Conservation (phyloP, 257 asterid genomes). For the Solanum paucissectum region DNA sequence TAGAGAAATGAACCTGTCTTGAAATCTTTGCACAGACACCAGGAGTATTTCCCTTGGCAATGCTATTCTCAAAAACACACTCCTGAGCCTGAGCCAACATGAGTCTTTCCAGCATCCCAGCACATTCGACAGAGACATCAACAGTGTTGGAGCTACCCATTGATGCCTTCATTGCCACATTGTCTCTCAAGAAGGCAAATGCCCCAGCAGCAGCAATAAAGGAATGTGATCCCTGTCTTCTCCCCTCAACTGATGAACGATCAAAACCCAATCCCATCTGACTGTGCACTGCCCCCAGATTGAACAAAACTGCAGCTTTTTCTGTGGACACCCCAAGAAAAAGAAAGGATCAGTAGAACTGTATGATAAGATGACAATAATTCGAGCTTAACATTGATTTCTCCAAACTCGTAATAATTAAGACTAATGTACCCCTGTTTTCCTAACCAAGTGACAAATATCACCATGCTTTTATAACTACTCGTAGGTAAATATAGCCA, state of each 20-base stretch:
- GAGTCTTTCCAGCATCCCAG: slow-evolving; percentile 91
- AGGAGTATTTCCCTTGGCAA: slow-evolving; percentile 88
- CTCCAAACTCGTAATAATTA: neutral
- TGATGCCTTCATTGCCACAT: slow-evolving; percentile 82
- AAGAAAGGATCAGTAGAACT: neutral
- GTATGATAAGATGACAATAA: neutral
- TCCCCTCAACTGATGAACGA: slow-evolving; percentile 80
- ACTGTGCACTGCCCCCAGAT: slow-evolving; percentile 91
- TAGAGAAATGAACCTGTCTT: slow-evolving; percentile 53
- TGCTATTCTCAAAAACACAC: slow-evolving; percentile 88
- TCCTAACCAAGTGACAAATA: neutral
- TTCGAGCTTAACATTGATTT: neutral
- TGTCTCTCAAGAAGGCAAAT: slow-evolving; percentile 80
- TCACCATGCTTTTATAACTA: neutral
- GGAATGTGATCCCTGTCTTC: slow-evolving; percentile 89
- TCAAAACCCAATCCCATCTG: slow-evolving; percentile 89
- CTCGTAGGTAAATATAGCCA: neutral
- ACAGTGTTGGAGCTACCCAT: slow-evolving; percentile 67
- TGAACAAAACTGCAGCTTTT: slow-evolving; percentile 94
- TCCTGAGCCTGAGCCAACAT: slow-evolving; percentile 99
- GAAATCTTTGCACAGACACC: slow-evolving; percentile 92
- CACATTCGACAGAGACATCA: slow-evolving; percentile 84
- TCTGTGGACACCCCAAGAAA: slow-evolving; percentile 19
- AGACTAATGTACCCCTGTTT: neutral
- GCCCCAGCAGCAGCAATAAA: slow-evolving; percentile 94